Base-by-base conservation (phyloP, 345 rosid species). In the Bretschneidera sinensis region DNA sequence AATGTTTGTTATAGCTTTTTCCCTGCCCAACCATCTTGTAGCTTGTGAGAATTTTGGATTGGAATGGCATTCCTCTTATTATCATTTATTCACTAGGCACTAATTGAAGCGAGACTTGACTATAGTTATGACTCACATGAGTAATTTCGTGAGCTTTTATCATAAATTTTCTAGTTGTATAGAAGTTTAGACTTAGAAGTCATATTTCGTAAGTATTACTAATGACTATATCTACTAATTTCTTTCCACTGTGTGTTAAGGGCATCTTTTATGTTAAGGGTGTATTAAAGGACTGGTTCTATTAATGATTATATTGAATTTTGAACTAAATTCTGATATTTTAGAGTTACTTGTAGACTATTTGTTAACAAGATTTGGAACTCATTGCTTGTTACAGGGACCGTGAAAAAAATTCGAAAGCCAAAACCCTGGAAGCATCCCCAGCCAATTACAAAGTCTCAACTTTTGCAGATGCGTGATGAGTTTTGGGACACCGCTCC, bases 401-500 rank as follows among this genome's bases (percentile, higher is more conserved):
- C 64, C 43, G 81, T 60, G 53, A 91, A 88, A 76, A 86, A 84
- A 65, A 83, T 91, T 21, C 77, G 90, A 68, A 88, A 88, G 84
- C 98, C 98, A 21, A 88, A 86, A 66, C 79, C 95, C 4, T 91
- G 98, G 95, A 91, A 83, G 68, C 96, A 88, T 81, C 62, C 95
- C 53, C 82, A 83, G 71, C 88, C 90, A 18, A 83, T 91, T 23
- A 85, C 90, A 2, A 86, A 68, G 81, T 64, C 92, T 58, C 83
- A 82, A 66, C 85, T 91, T 43, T 50, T 76, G 74, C 81, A 85
- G 77, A 23, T 88, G 74, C 88, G 96, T 51, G 98, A 91, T 61
- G 98, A 91, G 65, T 86, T 88, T 73, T 91, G 92, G 96, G 98
- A 91, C 73, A 91, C 98, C 34, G 90, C 98, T 71, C 98, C 98